These are phyloP conservation scores for Thuja plicata DNA, from an alignment of 83 land plant genomes.

Conservation along the genomic window DNA sequence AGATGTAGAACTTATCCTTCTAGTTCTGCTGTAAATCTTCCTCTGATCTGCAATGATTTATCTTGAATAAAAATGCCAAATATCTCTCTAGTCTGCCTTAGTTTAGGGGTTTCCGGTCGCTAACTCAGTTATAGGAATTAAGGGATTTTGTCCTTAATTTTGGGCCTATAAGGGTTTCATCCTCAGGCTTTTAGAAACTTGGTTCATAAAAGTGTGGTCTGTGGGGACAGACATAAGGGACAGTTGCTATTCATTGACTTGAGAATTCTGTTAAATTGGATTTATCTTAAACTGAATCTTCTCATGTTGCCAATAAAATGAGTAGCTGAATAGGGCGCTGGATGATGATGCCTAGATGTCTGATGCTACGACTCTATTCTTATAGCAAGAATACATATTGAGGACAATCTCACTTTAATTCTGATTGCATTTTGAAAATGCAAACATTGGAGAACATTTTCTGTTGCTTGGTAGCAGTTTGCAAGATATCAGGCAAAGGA, in stretches of 20 bases:
- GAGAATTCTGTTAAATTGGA: neutral
- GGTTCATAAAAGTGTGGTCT: neutral
- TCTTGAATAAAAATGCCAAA: too few species aligned
- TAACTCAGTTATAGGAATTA: too few species aligned
- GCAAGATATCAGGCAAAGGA: neutral
- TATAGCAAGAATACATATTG: neutral
- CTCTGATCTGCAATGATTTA: too few species aligned
- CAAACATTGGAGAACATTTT: neutral
- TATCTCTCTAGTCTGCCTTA: too few species aligned
- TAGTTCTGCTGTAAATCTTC: too few species aligned
- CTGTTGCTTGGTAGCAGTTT: neutral
- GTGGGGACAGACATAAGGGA: neutral
- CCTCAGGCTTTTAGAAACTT: too few species aligned
- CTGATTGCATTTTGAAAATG: neutral
- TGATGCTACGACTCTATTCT: neutral
- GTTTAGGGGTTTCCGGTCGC: too few species aligned
- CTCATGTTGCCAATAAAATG: neutral
- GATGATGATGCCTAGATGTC: neutral
- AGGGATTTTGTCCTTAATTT: too few species aligned
- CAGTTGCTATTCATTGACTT: neutral
- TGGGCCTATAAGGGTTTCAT: too few species aligned
- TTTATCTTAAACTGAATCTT: neutral
- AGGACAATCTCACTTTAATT: neutral
- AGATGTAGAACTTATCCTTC: too few species aligned
- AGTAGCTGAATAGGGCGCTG: neutral